Evolutionary conservation across 2,329 filamentous ascomycete genomes (phyloP), one percentile per base, ranked within the genome.

Genomic region (Pseudocercospora fuligena): DNA sequence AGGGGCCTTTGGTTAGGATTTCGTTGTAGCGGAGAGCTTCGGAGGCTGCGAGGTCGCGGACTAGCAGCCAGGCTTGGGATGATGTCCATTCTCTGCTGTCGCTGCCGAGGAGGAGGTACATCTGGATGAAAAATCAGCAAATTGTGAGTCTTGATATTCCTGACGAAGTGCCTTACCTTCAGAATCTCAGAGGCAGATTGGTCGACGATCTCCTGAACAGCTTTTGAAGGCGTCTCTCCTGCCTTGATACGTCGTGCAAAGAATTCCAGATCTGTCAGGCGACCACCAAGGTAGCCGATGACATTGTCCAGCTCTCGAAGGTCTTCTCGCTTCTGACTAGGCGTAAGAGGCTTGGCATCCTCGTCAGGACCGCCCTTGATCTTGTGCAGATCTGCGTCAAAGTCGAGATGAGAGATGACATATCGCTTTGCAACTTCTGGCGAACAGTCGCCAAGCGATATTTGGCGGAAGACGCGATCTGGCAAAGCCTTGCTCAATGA

Each of bases 221-320:
- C 95, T 72, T 90, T 86, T 69, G 85, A 86, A 0, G 95, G 95
- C 1, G 86, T 90, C 78, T 97, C 93, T 16, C 95, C 94, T 0
- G 91, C 89, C 80, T 93, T 92, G 73, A 99, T 91, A 19, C 95
- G 87, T 40, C 94, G 89, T n/a, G 94, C 91, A 51, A 99, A 88
- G 75, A 95, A 96, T 76, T 98, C 94, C 21, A 99, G 89, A 75
- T 99, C 95, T 0, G 93, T 97, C n/a, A 99, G 85, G 3, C 95
- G 92, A 1, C 95, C 95, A 23, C 95, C 95, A 1, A 99, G 86
- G 0, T 89, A 86, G 29, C 89, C 86, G 70, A 98, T 96, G 72
- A 92, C 94, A 29, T 85, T 85, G 74, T 97, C 93, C 1, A 99
- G 85, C 69, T 94, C 92, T 0, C 80, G 78, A 6, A 95, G 82